Conservation (phyloP, 2,329 filamentous ascomycete species). For the Bipolaris zeicola region DNA sequence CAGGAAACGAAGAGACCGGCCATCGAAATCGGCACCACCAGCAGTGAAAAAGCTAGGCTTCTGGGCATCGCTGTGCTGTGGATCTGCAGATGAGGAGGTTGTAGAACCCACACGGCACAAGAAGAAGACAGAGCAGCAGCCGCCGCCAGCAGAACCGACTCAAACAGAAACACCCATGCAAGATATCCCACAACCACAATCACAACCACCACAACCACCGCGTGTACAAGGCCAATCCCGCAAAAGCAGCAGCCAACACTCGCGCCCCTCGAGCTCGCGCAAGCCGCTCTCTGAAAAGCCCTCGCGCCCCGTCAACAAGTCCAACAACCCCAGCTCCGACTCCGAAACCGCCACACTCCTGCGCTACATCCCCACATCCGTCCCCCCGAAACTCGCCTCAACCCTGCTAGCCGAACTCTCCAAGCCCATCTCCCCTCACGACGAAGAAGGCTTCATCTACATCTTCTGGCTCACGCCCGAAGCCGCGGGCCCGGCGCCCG, state of each 20-base stretch:
- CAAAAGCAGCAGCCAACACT: constrained; percentile 5
- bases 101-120: constrained; percentile 51
- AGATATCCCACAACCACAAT: constrained; percentile 20
- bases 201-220: constrained; percentile 11
- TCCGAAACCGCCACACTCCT: constrained; percentile 56
- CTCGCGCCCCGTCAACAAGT: constrained; percentile 31
- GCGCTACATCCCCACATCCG: constrained; percentile 70
- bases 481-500: constrained; percentile 59
- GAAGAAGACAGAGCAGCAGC: constrained; percentile 30
- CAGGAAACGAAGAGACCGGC: constrained; percentile 26
- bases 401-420: constrained; percentile 75
- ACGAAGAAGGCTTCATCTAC: constrained; percentile 91
- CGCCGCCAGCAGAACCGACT: constrained; percentile 8
- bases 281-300: constrained; percentile 37
- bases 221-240: constrained; percentile 8
- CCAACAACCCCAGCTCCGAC: constrained; percentile 5
- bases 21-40: constrained; percentile 24
- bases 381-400: constrained; percentile 71
- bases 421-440: constrained; percentile 73
- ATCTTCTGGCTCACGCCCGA: constrained; percentile 92
- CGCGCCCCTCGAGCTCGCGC: neutral
- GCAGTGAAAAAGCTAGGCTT: constrained; percentile 46
- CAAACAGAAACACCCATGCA: constrained; percentile 18
- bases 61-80: constrained; percentile 53
- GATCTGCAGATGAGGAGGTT: constrained; percentile 43